These are phyloP conservation scores for Asterophora parasitica DNA, from an alignment of 768 basidiomycete genomes.

Conservation along the genomic window DNA sequence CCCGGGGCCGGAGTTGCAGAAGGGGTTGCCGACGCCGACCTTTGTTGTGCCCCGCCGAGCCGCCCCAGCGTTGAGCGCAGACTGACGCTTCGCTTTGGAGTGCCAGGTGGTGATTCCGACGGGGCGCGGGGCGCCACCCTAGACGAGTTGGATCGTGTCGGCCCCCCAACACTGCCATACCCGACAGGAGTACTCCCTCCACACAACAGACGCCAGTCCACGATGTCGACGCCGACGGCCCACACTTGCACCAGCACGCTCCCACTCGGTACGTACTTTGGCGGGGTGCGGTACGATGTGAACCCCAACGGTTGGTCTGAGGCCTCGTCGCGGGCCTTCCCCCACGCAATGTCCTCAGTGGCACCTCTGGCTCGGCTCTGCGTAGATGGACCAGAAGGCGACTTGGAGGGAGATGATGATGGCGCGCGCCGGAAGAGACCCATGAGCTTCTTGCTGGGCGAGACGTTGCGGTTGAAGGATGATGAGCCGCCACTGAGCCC, in stretches of 20 bases:
- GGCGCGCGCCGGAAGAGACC: slow-evolving; percentile 18
- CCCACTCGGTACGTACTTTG: slow-evolving; percentile 60
- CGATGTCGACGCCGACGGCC: slow-evolving; percentile 78
- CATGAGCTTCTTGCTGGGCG: slow-evolving; percentile 15
- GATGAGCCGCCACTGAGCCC: slow-evolving; percentile 36
- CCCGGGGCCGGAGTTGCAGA: neutral
- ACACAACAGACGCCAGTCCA: slow-evolving; percentile 63
- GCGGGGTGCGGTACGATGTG: slow-evolving; percentile 68
- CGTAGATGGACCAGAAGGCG: slow-evolving; percentile 10
- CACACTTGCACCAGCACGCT: slow-evolving; percentile 84
- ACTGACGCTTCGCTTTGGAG: slow-evolving; percentile 17
- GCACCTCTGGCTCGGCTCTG: neutral
- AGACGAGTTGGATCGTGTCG: slow-evolving; percentile 3
- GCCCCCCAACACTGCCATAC: slow-evolving; percentile 5
- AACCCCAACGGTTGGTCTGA: slow-evolving; percentile 46
- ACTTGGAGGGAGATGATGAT: slow-evolving; percentile 2
- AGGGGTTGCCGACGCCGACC: slow-evolving; percentile 3
- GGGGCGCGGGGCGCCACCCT: slow-evolving; percentile 4
- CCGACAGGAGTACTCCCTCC: slow-evolving; percentile 18
- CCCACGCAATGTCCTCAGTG: slow-evolving; percentile 14
- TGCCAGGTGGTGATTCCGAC: slow-evolving; percentile 5
- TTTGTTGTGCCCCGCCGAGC: slow-evolving; percentile 7
- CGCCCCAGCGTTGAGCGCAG: slow-evolving; percentile 18
- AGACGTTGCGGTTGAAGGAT: slow-evolving; percentile 5
- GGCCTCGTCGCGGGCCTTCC: slow-evolving; percentile 3